Base-by-base conservation (phyloP, 2,329 filamentous ascomycete genomes). In the Chrysoporthe cubensis region DNA sequence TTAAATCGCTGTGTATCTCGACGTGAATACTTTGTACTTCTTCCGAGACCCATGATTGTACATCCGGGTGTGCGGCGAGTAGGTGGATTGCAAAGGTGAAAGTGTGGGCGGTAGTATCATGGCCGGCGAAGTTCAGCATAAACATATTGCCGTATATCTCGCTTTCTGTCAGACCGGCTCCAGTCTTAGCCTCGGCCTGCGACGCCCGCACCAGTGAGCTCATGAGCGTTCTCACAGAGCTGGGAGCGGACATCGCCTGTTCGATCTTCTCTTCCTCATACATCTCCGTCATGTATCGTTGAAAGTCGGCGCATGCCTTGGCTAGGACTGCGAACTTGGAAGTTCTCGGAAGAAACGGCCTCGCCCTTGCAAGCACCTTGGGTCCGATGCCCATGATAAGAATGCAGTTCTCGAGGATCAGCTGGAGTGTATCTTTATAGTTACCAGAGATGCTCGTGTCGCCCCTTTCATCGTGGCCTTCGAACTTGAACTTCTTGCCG, bases 141-240 rank as follows among this genome's bases (percentile, higher is more conserved):
- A 83, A 84, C 58, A 84, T 74, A 62, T 85, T 85, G 11, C 83
- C 82, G 54, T 81, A 81, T 9, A 86, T 80, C 66, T 86, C 83
- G 1, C 70, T 69, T 57, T 80, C 78, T 0, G 75, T 80, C 43
- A 80, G 75, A 16, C 76, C 64, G 11, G 9, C 7, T 1, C 46
- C 40, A 14, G 4, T 40, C 40, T 34, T 26, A 5, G 62, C 48
- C 40, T 21, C 62, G 6, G 42, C 56, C 21, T 67, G 66, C 11
- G 66, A 67, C 3, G 62, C 61, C 11, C 61, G 46, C 3, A 61
- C 56, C 13, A 67, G 62, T 5, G 44, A 64, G 44, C 37, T 64
- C 54, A 67, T 64, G 1, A 67, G 61, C 1, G 44, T 64, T 21
- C 48, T 57, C 3, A 48, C 7, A 13, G 60, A 40, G 0, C 11